A percentile compares a stretch with the other conserved stretches of the same genome.
Evolutionary conservation across 139 green algal species (phyloP).

Genomic region (Tetraselmis striata): DNA sequence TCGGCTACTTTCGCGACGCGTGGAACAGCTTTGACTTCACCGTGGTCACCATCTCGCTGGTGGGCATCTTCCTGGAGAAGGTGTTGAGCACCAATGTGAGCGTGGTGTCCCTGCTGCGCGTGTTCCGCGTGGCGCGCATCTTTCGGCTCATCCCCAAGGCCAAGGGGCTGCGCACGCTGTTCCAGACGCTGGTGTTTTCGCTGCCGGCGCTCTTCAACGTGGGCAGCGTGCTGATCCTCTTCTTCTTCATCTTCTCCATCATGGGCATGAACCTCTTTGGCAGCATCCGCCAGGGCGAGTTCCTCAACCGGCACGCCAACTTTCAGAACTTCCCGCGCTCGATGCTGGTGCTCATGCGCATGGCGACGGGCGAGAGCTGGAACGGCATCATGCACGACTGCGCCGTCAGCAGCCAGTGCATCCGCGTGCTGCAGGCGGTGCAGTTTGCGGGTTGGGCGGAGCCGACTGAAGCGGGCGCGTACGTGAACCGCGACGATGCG

Average conservation of each 20-base stretch:
- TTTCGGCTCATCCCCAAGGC: conserved; percentile 69
- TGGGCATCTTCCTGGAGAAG: conserved; percentile 36
- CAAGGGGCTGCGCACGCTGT: conserved; percentile 50
- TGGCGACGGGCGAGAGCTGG: conserved; percentile 62
- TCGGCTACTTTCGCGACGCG: conserved; percentile 43
- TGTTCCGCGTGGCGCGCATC: conserved; percentile 61
- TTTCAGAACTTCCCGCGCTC: conserved; percentile 52
- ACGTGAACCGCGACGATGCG: neutral
- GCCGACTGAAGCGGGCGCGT: neutral
- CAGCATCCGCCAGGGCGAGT: conserved; percentile 37
- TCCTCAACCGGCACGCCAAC: conserved; percentile 52
- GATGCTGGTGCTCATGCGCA: conserved; percentile 58
- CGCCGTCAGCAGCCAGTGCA: conserved; percentile 42
- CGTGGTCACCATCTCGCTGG: conserved; percentile 39
- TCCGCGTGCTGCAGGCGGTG: conserved; percentile 1
- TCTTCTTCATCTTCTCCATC: conserved; percentile 74
- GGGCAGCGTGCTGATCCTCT: conserved; percentile 52
- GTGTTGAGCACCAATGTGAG: conserved; percentile 24
- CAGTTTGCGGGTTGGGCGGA: neutral
- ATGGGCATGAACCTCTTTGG: conserved; percentile 79
- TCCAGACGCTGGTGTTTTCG: conserved; percentile 63
- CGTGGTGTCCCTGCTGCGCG: conserved; percentile 51
- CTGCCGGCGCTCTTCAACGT: conserved; percentile 67
- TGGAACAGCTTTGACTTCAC: conserved; percentile 71
- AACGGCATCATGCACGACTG: conserved; percentile 67